Evolutionary conservation across 352 stramenopile genomes (phyloP), one percentile per base, ranked within the genome.

Genomic region (Phytophthora pini): DNA sequence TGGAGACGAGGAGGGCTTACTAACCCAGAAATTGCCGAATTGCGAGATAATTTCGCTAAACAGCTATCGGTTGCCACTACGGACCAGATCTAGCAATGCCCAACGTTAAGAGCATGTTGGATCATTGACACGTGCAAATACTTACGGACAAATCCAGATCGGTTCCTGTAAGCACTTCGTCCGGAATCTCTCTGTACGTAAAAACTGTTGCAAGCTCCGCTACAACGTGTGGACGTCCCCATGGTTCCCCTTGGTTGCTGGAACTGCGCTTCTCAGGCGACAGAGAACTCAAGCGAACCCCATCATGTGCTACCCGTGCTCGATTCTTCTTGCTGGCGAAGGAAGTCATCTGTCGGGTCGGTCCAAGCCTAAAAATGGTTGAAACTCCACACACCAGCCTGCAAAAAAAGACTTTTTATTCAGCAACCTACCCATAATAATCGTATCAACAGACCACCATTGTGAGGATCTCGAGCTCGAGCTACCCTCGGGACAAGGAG

Each of bases 131-230:
- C 22, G 44, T 22, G 11, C 10, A 17, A 9, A 20, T 5, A 24
- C 65, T 20, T 68, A 88, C 80, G 59, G 80, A 84, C n/a, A 89
- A 73, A 44, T 94, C 80, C 17, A 94, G 34, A 8, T 89, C 81
- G 10, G 54, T 56, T 6, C 84, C 86, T 27, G 59, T 45, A 5
- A 93, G 77, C 45, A 92, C 56, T 56, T 94, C 84, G 40, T 83
- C 65, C 9, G 86, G 86, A 13, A 94, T 72, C 29, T 87, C 72
- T 15, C 74, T 70, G 68, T 92, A 94, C 12, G 73, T 55, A 34
- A 92, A 89, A 12, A 36, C 49, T 0, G 71, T 65, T 41, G 73
- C 76, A 38, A 88, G 69, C 36, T 89, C 81, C 10, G 61, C 45
- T 11, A 84, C 75, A 2, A 41, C 52, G 15, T 72, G 56, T 7